These are phyloP conservation scores for Pseudoneurospora amorphoporcata DNA, from an alignment of 495 filamentous ascomycete species.

Conservation along the genomic window DNA sequence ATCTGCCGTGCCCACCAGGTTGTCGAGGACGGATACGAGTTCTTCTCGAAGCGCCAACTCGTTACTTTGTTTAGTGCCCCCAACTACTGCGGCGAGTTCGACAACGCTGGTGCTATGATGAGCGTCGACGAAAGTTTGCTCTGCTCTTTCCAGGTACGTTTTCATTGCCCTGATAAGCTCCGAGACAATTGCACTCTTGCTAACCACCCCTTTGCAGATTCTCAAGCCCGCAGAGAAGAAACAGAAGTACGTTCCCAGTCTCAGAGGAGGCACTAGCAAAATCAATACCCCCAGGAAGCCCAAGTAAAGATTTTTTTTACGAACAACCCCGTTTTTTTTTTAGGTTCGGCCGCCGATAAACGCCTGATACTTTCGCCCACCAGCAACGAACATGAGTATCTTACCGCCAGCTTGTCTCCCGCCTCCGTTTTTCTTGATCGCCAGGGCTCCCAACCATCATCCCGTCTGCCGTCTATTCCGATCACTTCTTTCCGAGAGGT, in stretches of 20 bases:
- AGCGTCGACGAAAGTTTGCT: constrained; percentile 98
- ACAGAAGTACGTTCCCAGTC: constrained; percentile 98
- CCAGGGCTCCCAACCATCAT: constrained; percentile 6
- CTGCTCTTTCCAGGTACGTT: constrained; percentile 94
- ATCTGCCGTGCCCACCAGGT: constrained; percentile 99
- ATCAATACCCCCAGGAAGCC: constrained; percentile 86
- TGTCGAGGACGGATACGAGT: constrained; percentile 98
- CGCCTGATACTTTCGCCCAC: constrained; percentile 15
- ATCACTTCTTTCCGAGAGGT: constrained; percentile 7
- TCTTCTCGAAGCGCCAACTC: constrained; percentile 97
- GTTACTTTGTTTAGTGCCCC: constrained; percentile 97
- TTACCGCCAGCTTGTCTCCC: constrained; percentile 13
- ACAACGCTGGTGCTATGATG: constrained; percentile 99
- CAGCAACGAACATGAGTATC: constrained; percentile 7
- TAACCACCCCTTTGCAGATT: constrained; percentile 50
- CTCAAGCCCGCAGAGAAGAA: constrained; percentile 99
- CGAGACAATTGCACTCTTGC: constrained; percentile 3
- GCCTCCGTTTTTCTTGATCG: constrained; percentile 16
- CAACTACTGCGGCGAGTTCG: constrained; percentile 99
- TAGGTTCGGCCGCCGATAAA: constrained; percentile 95
- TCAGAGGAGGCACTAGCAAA: constrained; percentile 61
- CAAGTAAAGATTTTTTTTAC: constrained; percentile 63
- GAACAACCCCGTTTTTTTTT: constrained; percentile 72
- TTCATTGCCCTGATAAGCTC: neutral
- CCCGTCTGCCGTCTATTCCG: constrained; percentile 11